Percentiles rank a stretch among this genome's conserved stretches.
Conservation (phyloP, 2,329 filamentous ascomycete genomes). For the Calonectria hawksworthii region DNA sequence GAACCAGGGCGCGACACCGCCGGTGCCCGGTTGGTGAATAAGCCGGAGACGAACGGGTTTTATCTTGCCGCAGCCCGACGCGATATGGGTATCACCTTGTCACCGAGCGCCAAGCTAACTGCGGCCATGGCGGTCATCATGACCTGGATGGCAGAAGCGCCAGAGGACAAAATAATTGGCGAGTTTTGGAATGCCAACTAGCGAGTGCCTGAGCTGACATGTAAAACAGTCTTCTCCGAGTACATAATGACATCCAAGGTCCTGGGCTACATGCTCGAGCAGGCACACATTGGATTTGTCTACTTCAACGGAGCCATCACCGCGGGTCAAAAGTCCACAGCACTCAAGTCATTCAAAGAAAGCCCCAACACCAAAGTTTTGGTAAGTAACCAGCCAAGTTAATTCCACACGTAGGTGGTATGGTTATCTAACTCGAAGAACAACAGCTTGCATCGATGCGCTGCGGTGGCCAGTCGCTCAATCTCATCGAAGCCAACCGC, state of each 20-base stretch:
- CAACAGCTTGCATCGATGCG: slow-evolving; percentile 52
- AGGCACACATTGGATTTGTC: slow-evolving; percentile 49
- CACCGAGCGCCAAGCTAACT: slow-evolving; percentile 50
- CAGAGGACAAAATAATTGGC: slow-evolving; percentile 58
- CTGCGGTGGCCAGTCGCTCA: slow-evolving; percentile 55
- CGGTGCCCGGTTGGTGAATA: slow-evolving; percentile 19
- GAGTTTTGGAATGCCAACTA: slow-evolving; percentile 19
- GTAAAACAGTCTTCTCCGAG: slow-evolving; percentile 51
- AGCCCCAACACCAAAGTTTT: slow-evolving; percentile 46
- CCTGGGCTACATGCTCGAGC: slow-evolving; percentile 53
- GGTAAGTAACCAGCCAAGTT: slow-evolving; percentile 44
- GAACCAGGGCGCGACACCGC: slow-evolving; percentile 46
- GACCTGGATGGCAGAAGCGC: slow-evolving; percentile 48
- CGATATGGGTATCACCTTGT: neutral
- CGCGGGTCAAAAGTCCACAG: slow-evolving; percentile 18
- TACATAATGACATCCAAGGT: slow-evolving; percentile 51
- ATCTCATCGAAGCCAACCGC: slow-evolving; percentile 61
- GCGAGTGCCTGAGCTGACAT: neutral
- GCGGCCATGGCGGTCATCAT: slow-evolving; percentile 49
- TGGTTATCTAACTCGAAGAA: neutral
- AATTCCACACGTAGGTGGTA: too few species aligned
- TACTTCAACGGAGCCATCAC: slow-evolving; percentile 53
- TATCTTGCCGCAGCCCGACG: slow-evolving; percentile 37
- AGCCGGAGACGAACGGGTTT: slow-evolving; percentile 32
- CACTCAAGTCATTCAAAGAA: slow-evolving; percentile 42